Evolutionary conservation across 2,329 filamentous ascomycete genomes (phyloP).

Genomic region (Elsinoe necatrix): DNA sequence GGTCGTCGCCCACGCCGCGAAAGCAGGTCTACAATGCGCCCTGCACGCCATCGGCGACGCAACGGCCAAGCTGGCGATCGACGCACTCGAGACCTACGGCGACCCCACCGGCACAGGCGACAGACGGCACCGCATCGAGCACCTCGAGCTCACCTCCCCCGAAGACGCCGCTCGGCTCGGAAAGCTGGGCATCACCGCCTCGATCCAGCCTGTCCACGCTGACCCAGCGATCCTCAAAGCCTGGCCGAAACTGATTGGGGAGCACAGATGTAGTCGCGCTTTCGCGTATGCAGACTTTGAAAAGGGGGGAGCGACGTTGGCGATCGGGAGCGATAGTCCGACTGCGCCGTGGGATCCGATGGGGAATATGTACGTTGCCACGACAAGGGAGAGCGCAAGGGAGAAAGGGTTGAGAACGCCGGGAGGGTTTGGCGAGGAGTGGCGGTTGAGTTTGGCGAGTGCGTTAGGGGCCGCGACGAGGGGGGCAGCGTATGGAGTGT

Average conservation of each 20-base stretch:
- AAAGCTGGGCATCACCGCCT: slow-evolving; percentile 62
- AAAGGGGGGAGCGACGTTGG: slow-evolving; percentile 46
- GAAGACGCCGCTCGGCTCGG: slow-evolving; percentile 51
- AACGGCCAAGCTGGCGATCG: slow-evolving; percentile 50
- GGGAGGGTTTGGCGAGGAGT: slow-evolving; percentile 44
- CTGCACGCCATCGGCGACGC: slow-evolving; percentile 58
- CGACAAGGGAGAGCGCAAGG: slow-evolving; percentile 48
- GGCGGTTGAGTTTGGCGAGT: slow-evolving; percentile 47
- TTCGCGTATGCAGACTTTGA: slow-evolving; percentile 57
- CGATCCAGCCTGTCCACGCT: slow-evolving; percentile 88
- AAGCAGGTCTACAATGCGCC: slow-evolving; percentile 50
- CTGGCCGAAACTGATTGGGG: slow-evolving; percentile 52
- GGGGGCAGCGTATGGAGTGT: slow-evolving; percentile 52
- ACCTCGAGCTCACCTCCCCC: slow-evolving; percentile 51
- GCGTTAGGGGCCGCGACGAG: slow-evolving; percentile 34
- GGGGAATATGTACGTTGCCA: slow-evolving; percentile 51
- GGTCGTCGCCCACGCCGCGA: slow-evolving; percentile 47
- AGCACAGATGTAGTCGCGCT: slow-evolving; percentile 46
- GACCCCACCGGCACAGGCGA: slow-evolving; percentile 28
- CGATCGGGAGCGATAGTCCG: slow-evolving; percentile 52
- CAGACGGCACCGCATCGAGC: slow-evolving; percentile 55
- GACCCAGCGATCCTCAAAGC: slow-evolving; percentile 59
- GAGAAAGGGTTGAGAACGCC: slow-evolving; percentile 29
- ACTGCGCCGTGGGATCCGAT: slow-evolving; percentile 50
- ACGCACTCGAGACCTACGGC: slow-evolving; percentile 42